Base-by-base conservation (phyloP, 331 rosid species). In the Spiraea crenata region DNA sequence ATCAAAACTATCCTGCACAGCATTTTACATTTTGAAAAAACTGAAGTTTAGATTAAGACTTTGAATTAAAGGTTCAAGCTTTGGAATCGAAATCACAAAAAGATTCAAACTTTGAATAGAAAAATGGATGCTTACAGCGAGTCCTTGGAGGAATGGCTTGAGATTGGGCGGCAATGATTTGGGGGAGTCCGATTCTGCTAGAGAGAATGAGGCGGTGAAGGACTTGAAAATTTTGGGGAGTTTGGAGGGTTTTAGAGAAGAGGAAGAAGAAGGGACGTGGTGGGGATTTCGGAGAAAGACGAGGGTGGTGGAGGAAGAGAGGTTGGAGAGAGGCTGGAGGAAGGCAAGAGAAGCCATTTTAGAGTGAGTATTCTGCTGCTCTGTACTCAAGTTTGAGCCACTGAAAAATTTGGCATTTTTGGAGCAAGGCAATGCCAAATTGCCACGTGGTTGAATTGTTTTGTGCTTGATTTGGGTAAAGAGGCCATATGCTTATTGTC, bases 1-100 rank as follows among this genome's bases (percentile, higher is more conserved):
- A 84, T 89, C 91, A 69, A 93, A 91, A 78, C 92, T 80, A n/a
- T 84, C 87, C 97, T 90, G 85, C 81, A 64, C 45, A 51, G 9
- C n/a, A 58, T 5, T 45, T 42, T 4, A 16, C 7, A 52, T 14
- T 12, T 9, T 34, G 13, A 10, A 34, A 11, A 13, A 9, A 4
- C 4, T 0, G 6, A 37, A 56, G 56, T 11, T n/a, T 46, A 47
- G 6, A 9, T 6, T 8, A 17, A 63, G 15, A 65, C 37, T 39
- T 31, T 6, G 4, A 64, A 16, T 45, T 57, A 62, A 10, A 9
- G 62, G 39, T 12, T 74, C 25, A 59, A 79, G 80, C 60, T 39
- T 50, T 14, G 15, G 40, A 35, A 13, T 49, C 20, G 57, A 58
- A 59, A 61, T 31, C 67, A 39, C 1, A 16, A 5, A 35, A 2